Base-by-base conservation (phyloP, 2,329 filamentous ascomycete species). In the Aspergillus pseudoglaucus region DNA sequence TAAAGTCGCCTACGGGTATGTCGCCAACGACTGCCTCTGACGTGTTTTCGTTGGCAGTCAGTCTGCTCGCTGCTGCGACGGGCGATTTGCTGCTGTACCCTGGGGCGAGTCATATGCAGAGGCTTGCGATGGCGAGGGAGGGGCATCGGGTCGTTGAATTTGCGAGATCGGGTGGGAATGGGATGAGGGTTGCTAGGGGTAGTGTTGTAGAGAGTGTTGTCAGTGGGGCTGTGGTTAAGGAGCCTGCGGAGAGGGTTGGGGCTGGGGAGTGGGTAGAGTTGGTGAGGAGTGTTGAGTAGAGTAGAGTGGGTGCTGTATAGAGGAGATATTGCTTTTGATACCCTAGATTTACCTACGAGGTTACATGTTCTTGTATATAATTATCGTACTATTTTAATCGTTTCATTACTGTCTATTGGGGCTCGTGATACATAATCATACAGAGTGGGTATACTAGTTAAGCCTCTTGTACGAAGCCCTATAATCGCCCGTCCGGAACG, bases 21-120 rank as follows among this genome's bases (percentile, higher is more conserved):
- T 4, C 9, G 1, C 64, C 70, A 4, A 70, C 69, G 0, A 60
- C 66, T 1, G 62, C 67, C 2, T 70, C 70, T 8, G 72, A 75
- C 50, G 65, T 75, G 1, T 75, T 74, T 48, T 73, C 72, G 0
- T 62, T 75, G 2, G 72, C 71, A 5, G 65, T 73, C 10, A 75
- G 71, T 5, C 57, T 75, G 6, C 61, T 75, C 15, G 70, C 70
- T 1, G 70, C 68, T 10, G 72, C 69, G 2, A 75, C 70, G 4
- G 72, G 72, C 1, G 68, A 75, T 52, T 46, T 73, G n/a, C 57
- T 70, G 8, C 55, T 75, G 1, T 75, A 74, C 47, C 60, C 69
- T 0, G 66, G 69, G 6, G 55, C 62, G 12, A 68, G 57, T 47
- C 63, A 60, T 27, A 67, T 71, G 57, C 65, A 71, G 52, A 61